Percentiles rank a stretch among this genome's conserved stretches.
phyloP scores from a whole-genome alignment of 2,329 filamentous ascomycete genomes.

The Fusarium haematococcum region DNA sequence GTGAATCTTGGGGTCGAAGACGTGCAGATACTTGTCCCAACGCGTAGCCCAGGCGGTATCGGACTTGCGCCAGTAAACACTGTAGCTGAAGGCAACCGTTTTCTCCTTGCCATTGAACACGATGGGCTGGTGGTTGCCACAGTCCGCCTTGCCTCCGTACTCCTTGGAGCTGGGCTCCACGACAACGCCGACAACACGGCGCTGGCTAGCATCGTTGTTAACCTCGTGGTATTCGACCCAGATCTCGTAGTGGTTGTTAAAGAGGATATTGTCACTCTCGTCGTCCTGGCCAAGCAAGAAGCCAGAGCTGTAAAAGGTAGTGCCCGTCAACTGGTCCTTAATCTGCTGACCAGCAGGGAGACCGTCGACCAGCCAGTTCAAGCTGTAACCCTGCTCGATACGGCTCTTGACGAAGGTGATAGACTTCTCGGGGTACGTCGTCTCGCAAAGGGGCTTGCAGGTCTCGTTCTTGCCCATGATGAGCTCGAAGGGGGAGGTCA shows the following conservation, averaged over 20 bases:
- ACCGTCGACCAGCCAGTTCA: constrained; percentile 97
- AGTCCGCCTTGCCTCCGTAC: constrained; percentile 70
- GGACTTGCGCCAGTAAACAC: constrained; percentile 88
- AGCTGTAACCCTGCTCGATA: constrained; percentile 87
- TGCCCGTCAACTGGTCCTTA: constrained; percentile 79
- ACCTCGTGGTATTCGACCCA: constrained; percentile 91
- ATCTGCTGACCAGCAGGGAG: constrained; percentile 90
- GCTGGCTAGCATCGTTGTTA: constrained; percentile 72
- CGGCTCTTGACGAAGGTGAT: constrained; percentile 84
- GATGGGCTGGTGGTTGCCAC: constrained; percentile 70
- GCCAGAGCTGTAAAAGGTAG: constrained; percentile 89
- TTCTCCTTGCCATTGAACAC: constrained; percentile 70
- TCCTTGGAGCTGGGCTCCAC: constrained; percentile 84
- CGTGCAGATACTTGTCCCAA: constrained; percentile 99
- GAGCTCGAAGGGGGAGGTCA: constrained; percentile 93
- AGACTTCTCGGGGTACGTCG: constrained; percentile 71
- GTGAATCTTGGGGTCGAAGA: constrained; percentile 97
- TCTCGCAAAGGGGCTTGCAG: constrained; percentile 83
- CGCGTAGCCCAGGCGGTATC: constrained; percentile 92
- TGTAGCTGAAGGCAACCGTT: constrained; percentile 88
- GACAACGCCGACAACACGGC: constrained; percentile 90
- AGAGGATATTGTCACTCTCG: constrained; percentile 66
- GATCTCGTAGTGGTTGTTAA: constrained; percentile 98
- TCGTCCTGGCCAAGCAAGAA: constrained; percentile 78
- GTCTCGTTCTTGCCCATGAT: constrained; percentile 88